Base-by-base conservation (phyloP, 2,329 filamentous ascomycete species). In the Cryphonectria radicalis region DNA sequence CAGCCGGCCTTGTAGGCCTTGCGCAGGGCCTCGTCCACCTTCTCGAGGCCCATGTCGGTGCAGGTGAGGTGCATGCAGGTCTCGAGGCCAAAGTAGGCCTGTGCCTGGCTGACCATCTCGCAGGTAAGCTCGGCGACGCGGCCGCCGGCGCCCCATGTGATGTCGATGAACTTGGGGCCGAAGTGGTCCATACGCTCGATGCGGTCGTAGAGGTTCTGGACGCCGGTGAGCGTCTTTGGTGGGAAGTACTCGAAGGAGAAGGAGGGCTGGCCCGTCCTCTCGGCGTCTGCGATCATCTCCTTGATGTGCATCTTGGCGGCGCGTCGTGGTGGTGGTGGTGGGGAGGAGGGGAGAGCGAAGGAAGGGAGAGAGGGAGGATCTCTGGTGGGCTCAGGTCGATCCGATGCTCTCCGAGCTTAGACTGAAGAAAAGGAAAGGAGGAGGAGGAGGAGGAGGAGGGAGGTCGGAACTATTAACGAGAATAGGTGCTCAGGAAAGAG, bases 161-260 rank as follows among this genome's bases (percentile, higher is more conserved):
- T 92, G 82, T 99, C 96, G 81, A 99, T 94, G 85, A 99, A 99
- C 78, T 95, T 92, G 74, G 95, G 96, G 1, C 94, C 96, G 74
- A 97, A 89, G 78, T 92, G 90, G 82, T 97, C 94, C 96, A 99
- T 99, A 83, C 95, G 94, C 83, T 99, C 96, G 93, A 99, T 98
- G 77, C 96, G 93, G 77, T 99, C 96, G 87, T 99, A 99, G 71
- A 99, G 91, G 82, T 99, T 99, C 84, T 99, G 96, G 17, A 99
- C 95, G 87, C 96, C 96, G 84, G 96, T 93, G 14, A 93, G 92
- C 10, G 96, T 99, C 86, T 99, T 99, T 55, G 96, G 96, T 67
- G 96, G 96, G 84, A 99, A 99, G 87, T 97, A 99, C 82, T 99
- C 96, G 85, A 99, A 99, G 72, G 96, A 99, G 87, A 98, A 98